Base-by-base conservation (phyloP, 495 filamentous ascomycete species). In the Staphylotrichum longicolle region DNA sequence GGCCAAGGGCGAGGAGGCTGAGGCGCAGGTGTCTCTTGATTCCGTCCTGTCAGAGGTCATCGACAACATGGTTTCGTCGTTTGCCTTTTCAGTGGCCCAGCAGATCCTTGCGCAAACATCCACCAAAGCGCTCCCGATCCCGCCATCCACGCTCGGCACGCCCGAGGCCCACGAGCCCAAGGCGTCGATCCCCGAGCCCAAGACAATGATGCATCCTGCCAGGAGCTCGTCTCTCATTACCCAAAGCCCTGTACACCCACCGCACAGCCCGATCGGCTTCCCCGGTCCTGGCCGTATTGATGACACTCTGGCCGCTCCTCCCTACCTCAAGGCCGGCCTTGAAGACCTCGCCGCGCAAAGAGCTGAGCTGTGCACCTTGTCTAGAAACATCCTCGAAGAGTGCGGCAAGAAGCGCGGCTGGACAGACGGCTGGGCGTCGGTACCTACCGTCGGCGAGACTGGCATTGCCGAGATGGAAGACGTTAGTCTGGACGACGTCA, bases 341-440 rank as follows among this genome's bases (percentile, higher is more conserved):
- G 88, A 94, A 70, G 88, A 96, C 46, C 78, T 98, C n/a, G 90
- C 92, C 45, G 88, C 87, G 34, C 84, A 81, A 54, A 80, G 93
- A 71, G 93, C 88, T 30, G 90, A 96, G 65, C 77, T 98, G 6
- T 84, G 88, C 60, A 72, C 89, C n/a, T 73, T 98, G 37, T 90
- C 88, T 14, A 80, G 93, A 63, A 89, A 88, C 50, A 82, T 90
- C 12, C 79, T 97, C 5, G 88, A 93, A 65, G 82, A 83, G 57
- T 80, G 91, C 64, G 92, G 89, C 9, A 83, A 80, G 66, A 83
- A 85, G 54, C 77, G 85, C 37, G 88, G 86, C 8, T 97, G 93
- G 93, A 79, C 77, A 10, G 82, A 89, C 57, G 91, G 87, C 6
- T 95, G 91, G 91, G 78, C 78, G 40, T 78, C 85, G 33, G 78